Conservation (phyloP, 2,329 filamentous ascomycete genomes). For the Microascus cirrosus region DNA sequence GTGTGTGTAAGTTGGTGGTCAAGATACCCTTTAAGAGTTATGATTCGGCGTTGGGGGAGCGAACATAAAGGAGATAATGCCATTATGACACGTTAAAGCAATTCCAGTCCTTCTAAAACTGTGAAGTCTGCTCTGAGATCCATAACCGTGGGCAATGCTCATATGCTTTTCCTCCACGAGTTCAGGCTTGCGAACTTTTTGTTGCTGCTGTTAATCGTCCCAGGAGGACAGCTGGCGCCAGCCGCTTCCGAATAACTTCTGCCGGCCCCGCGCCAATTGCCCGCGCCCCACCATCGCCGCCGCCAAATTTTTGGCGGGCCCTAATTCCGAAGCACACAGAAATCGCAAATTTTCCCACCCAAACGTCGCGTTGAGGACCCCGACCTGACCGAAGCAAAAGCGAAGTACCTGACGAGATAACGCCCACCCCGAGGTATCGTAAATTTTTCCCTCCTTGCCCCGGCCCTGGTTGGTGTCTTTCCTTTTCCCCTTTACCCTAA, state of each 20-base stretch:
- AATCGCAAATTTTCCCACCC: slow-evolving; percentile 6
- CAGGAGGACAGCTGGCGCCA: not conserved
- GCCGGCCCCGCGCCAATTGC: not conserved
- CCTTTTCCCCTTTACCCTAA: not conserved
- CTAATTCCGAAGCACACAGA: slow-evolving; percentile 5
- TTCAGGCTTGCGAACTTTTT: not conserved
- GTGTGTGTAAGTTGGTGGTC: not conserved
- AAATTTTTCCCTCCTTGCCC: not conserved
- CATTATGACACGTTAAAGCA: not conserved
- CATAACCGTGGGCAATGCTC: not conserved
- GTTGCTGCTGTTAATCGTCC: not conserved
- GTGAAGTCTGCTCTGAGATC: not conserved
- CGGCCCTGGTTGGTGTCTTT: not conserved
- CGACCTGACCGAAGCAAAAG: not conserved
- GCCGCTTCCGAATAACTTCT: not conserved
- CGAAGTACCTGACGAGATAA: not conserved
- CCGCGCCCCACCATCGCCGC: not conserved
- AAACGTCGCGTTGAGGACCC: not conserved
- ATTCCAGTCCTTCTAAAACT: not conserved
- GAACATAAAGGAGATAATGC: not conserved
- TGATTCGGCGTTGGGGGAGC: not conserved
- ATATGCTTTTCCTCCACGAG: not conserved
- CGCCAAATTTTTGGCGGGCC: slow-evolving; percentile 4
- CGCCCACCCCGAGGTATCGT: not conserved
- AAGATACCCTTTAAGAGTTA: not conserved